These are phyloP conservation scores for Rugosomyces carneus DNA, from an alignment of 1,284 basidiomycete species.

Conservation along the genomic window DNA sequence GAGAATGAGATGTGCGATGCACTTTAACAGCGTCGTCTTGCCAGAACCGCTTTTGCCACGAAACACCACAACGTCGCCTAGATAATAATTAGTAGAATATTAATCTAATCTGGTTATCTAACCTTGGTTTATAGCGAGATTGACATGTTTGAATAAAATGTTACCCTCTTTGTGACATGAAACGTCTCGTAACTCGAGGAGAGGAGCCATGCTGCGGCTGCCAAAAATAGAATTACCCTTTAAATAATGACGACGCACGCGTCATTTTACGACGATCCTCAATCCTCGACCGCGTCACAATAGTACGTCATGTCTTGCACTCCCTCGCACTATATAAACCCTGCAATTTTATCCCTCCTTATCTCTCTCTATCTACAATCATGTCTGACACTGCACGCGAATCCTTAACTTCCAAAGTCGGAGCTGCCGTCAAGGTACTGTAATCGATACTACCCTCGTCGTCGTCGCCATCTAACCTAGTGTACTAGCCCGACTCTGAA, in stretches of 20 bases:
- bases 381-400: slow-evolving; percentile 45
- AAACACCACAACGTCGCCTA: slow-evolving; percentile 61
- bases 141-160: slow-evolving; percentile 50
- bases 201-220: not conserved
- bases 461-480: not conserved
- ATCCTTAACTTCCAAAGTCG: slow-evolving; percentile 47
- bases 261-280: not conserved
- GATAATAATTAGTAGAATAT: not conserved
- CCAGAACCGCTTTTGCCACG: slow-evolving; percentile 67
- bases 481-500: slow-evolving; percentile 43
- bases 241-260: not conserved
- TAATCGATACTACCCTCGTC: not conserved
- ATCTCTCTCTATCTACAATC: slow-evolving; percentile 13
- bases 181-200: slow-evolving; percentile 41
- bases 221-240: not conserved
- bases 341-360: not conserved
- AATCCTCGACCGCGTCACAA: not conserved
- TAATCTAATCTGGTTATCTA: not conserved
- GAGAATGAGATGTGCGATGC: slow-evolving; percentile 71
- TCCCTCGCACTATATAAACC: not conserved
- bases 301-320: not conserved
- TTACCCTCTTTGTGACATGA: slow-evolving; percentile 37
- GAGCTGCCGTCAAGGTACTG: slow-evolving; percentile 38
- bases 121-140: slow-evolving; percentile 56
- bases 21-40: slow-evolving; percentile 81